Evolutionary conservation across 306 rosid genomes (phyloP).

Genomic region (Mimosa bimucronata): DNA sequence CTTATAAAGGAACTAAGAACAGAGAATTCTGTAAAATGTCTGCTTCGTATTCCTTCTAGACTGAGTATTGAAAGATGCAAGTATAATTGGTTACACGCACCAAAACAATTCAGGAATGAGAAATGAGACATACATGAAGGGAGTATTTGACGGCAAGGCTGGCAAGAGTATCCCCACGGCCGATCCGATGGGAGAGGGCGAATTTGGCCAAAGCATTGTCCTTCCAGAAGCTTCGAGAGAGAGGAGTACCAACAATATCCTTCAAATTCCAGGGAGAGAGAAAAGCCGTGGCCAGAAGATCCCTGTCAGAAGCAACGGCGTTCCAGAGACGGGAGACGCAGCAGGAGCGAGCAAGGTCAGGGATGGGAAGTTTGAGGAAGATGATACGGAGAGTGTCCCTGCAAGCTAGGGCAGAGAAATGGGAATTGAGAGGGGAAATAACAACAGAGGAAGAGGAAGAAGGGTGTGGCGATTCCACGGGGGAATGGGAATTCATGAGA

Average conservation of each 20-base stretch:
- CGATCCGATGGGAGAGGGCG: constrained; percentile 75
- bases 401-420: constrained; percentile 76
- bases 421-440: constrained; percentile 73
- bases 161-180: constrained; percentile 75
- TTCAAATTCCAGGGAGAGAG: constrained; percentile 78
- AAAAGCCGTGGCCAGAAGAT: constrained; percentile 61
- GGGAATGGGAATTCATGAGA: constrained; percentile 41
- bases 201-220: constrained; percentile 75
- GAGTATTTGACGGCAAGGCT: constrained; percentile 94
- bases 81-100: neutral
- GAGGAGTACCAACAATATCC: constrained; percentile 62
- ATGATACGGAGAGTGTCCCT: constrained; percentile 79
- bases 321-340: constrained; percentile 89
- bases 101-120: neutral
- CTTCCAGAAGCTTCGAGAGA: constrained; percentile 93
- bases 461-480: constrained; percentile 24
- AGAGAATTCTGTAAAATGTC: neutral
- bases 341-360: constrained; percentile 84
- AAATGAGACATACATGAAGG: constrained; percentile 59
- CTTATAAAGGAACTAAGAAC: neutral
- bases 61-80: neutral
- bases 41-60: neutral
- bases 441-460: constrained; percentile 33
- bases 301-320: constrained; percentile 82
- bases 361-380: constrained; percentile 71